phyloP scores from a whole-genome alignment of 805 yeast species.

The Starmerella khaoyaiensis region DNA sequence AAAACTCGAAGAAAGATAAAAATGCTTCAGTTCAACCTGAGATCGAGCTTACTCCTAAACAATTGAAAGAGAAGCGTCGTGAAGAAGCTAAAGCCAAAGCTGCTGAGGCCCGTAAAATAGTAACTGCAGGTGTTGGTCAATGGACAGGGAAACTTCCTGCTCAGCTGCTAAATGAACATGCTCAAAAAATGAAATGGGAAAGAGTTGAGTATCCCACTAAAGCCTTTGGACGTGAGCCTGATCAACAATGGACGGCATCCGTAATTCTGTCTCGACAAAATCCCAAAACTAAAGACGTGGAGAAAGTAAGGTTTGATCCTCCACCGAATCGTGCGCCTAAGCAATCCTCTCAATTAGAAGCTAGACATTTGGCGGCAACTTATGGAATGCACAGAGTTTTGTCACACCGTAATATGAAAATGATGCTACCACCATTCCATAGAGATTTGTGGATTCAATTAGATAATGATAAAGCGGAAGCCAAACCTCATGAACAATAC shows the following conservation, averaged over 20 bases:
- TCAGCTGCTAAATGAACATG: slow-evolving; percentile 69
- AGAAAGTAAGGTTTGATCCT: slow-evolving; percentile 42
- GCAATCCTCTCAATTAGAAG: slow-evolving; percentile 74
- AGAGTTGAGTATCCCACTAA: slow-evolving; percentile 61
- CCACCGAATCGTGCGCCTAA: slow-evolving; percentile 42
- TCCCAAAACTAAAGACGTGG: slow-evolving; percentile 63
- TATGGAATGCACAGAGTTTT: slow-evolving; percentile 70
- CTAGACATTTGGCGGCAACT: slow-evolving; percentile 83
- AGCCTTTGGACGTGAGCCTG: slow-evolving; percentile 9
- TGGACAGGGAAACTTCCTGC: slow-evolving; percentile 96
- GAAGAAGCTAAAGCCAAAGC: slow-evolving; percentile 29
- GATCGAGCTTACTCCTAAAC: slow-evolving; percentile 24
- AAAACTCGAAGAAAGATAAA: slow-evolving; percentile 17
- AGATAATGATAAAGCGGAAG: slow-evolving; percentile 45
- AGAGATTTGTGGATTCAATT: slow-evolving; percentile 64
- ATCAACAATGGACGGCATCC: slow-evolving; percentile 49
- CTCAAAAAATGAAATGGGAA: slow-evolving; percentile 83
- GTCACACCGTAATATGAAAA: slow-evolving; percentile 66
- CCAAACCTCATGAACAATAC: slow-evolving; percentile 16
- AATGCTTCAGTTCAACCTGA: slow-evolving; percentile 5
- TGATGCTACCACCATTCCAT: slow-evolving; percentile 78
- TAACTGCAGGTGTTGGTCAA: slow-evolving; percentile 49
- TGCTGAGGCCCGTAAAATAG: slow-evolving; percentile 30
- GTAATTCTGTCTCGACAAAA: slow-evolving; percentile 58
- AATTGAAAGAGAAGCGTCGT: slow-evolving; percentile 25